Evolutionary conservation across 23 red algal genomes (phyloP).

Genomic region (Gracilaria caudata): DNA sequence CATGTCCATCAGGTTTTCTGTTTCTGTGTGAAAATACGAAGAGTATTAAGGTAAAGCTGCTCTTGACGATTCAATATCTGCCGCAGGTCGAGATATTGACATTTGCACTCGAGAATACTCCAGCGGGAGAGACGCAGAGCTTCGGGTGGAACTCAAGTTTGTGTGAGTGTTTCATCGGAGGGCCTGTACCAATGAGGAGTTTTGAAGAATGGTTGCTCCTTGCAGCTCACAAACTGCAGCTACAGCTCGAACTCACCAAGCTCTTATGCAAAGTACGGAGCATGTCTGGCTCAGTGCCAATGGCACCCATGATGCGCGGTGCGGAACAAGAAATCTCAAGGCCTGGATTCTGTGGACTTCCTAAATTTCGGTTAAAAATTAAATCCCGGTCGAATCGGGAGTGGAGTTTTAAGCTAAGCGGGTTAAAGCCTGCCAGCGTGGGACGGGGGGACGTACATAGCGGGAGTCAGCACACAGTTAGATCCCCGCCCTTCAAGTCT

Average conservation of each 20-base stretch:
- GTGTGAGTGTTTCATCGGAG: neutral
- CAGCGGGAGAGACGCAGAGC: neutral
- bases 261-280: too few species aligned
- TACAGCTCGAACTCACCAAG: neutral
- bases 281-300: too few species aligned
- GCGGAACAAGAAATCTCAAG: too few species aligned
- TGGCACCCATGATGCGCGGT: too few species aligned
- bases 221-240: neutral
- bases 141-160: neutral
- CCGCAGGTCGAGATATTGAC: neutral
- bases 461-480: neutral
- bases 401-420: neutral
- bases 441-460: neutral
- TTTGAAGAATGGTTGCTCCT: neutral
- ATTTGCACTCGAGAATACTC: neutral
- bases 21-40: neutral
- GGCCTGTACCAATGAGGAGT: neutral
- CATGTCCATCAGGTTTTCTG: neutral
- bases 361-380: neutral
- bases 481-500: neutral
- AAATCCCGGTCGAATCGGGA: neutral
- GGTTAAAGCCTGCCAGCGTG: neutral
- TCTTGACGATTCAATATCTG: neutral
- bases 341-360: too few species aligned
- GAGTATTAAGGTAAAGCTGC: neutral